phyloP scores from a whole-genome alignment of 1,284 basidiomycete species.

The Trametes sp. region DNA sequence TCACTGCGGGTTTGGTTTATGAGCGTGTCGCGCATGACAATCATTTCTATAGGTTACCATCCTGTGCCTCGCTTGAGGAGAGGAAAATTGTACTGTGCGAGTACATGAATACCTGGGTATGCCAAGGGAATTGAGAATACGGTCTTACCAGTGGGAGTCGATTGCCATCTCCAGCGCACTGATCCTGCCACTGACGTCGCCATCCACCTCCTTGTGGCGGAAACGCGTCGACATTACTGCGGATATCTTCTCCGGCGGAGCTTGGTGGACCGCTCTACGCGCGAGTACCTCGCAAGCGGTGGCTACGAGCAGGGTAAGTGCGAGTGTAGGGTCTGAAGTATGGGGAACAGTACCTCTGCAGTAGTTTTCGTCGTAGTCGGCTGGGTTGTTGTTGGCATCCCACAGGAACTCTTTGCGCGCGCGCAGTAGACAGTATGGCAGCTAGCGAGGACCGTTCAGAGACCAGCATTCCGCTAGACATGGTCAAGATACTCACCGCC shows the following conservation, averaged over 20 bases:
- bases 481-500: constrained; percentile 60
- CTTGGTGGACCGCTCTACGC: constrained; percentile 77
- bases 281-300: constrained; percentile 90
- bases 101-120: constrained; percentile 4
- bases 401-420: constrained; percentile 81
- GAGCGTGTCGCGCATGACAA: background rate
- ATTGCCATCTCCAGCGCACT: constrained; percentile 87
- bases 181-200: constrained; percentile 75
- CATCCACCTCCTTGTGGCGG: constrained; percentile 76
- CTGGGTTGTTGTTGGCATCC: constrained; percentile 76
- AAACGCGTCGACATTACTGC: constrained; percentile 83
- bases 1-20: constrained; percentile 50
- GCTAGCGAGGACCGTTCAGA: constrained; percentile 38
- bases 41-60: constrained; percentile 58
- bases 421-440: constrained; percentile 84
- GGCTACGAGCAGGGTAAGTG: constrained; percentile 49
- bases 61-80: constrained; percentile 87
- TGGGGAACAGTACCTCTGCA: constrained; percentile 65
- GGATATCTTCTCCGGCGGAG: constrained; percentile 68
- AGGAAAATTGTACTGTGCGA: constrained; percentile 77
- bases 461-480: background rate
- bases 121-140: constrained; percentile 9
- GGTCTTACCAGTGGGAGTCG: constrained; percentile 77
- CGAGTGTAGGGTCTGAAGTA: background rate
- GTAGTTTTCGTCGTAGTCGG: constrained; percentile 87